These are phyloP conservation scores for Gloeostereum incarnatum DNA, from an alignment of 768 basidiomycete species.

Conservation along the genomic window DNA sequence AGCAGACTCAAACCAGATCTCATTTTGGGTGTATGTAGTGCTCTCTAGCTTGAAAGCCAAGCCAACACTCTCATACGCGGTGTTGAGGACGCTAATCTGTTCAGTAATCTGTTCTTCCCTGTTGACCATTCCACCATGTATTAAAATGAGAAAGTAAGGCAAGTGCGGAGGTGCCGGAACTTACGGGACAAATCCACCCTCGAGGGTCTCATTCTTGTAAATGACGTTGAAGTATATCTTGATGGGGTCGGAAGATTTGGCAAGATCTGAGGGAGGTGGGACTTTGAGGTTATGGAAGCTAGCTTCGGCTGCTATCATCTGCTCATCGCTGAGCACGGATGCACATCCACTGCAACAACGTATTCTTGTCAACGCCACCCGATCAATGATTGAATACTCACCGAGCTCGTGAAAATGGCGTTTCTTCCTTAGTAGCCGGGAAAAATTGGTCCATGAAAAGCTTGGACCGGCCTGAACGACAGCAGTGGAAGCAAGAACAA, in stretches of 20 bases:
- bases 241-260: neutral
- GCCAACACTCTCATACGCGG: constrained; percentile 25
- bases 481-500: too few species aligned
- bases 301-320: neutral
- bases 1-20: constrained; percentile 34
- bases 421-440: too few species aligned
- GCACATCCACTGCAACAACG: neutral
- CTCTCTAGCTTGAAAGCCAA: constrained; percentile 29
- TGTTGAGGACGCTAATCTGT: constrained; percentile 34
- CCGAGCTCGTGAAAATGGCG: too few species aligned
- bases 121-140: constrained; percentile 9
- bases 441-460: too few species aligned
- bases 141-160: neutral
- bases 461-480: too few species aligned
- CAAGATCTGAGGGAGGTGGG: neutral
- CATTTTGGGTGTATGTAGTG: constrained; percentile 33
- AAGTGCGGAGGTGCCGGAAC: constrained; percentile 8
- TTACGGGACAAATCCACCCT: constrained; percentile 34
- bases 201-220: constrained; percentile 16
- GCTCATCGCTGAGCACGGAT: neutral
- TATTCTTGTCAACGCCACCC: neutral
- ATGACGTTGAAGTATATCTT: constrained; percentile 22
- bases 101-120: constrained; percentile 30
- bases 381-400: neutral
- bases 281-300: neutral